phyloP scores from a whole-genome alignment of 192 early-diverging fungal genomes.

The Podila horticola region DNA sequence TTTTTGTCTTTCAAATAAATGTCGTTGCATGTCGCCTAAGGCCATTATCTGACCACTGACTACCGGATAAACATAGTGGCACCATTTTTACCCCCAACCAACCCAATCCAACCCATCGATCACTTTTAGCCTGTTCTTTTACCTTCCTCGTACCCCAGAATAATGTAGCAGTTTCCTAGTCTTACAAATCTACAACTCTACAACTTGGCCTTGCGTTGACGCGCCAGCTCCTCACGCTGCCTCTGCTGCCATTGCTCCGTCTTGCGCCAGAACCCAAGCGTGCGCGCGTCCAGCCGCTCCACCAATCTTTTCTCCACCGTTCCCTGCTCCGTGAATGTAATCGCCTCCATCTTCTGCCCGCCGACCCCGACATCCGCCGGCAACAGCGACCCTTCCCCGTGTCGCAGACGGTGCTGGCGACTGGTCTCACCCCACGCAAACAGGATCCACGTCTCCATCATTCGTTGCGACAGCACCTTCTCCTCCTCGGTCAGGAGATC shows the following conservation, averaged over 20 bases:
- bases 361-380: slow-evolving; percentile 36
- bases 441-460: slow-evolving; percentile 43
- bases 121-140: too few species aligned
- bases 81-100: too few species aligned
- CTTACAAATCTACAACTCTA: not conserved
- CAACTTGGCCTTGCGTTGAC: slow-evolving; percentile 7
- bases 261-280: slow-evolving; percentile 25
- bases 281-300: slow-evolving; percentile 39
- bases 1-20: too few species aligned
- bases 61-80: too few species aligned
- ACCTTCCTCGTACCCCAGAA: too few species aligned
- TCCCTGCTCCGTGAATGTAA: slow-evolving; percentile 39
- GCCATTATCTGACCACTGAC: too few species aligned
- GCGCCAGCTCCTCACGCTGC: slow-evolving; percentile 8
- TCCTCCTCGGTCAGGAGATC: slow-evolving; percentile 28
- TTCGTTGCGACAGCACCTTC: slow-evolving; percentile 17
- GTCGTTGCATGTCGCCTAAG: too few species aligned
- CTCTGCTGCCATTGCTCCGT: slow-evolving; percentile 17
- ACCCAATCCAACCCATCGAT: too few species aligned
- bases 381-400: slow-evolving; percentile 21
- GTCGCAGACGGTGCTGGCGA: slow-evolving; percentile 16
- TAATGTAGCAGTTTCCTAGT: too few species aligned
- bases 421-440: slow-evolving; percentile 48
- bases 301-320: slow-evolving; percentile 41
- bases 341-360: slow-evolving; percentile 25